Evolutionary conservation across 768 basidiomycete species (phyloP).

Genomic region (Suillus clintonianus): DNA sequence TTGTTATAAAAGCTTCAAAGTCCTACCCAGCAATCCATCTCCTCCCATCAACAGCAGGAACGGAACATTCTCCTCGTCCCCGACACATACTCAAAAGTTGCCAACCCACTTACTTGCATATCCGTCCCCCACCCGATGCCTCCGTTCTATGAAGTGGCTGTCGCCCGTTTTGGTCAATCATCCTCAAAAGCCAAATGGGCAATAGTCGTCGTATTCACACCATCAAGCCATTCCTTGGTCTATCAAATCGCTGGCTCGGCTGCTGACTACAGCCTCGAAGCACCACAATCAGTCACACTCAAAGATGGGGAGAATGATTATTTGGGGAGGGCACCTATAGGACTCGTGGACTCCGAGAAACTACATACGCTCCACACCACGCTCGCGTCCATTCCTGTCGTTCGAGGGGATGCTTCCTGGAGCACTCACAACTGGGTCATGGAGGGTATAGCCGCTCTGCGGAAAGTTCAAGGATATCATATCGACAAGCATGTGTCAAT

Average conservation of each 20-base stretch:
- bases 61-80: neutral
- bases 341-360: constrained; percentile 28
- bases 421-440: constrained; percentile 32
- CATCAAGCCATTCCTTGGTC: constrained; percentile 30
- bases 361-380: constrained; percentile 29
- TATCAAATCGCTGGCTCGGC: constrained; percentile 31
- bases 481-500: constrained; percentile 31
- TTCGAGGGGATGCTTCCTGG: constrained; percentile 30
- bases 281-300: constrained; percentile 33
- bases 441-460: constrained; percentile 30
- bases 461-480: constrained; percentile 28
- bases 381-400: constrained; percentile 26
- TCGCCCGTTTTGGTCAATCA: constrained; percentile 26
- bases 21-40: constrained; percentile 10
- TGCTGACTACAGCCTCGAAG: constrained; percentile 32
- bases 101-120: neutral
- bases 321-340: constrained; percentile 21
- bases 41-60: constrained; percentile 12
- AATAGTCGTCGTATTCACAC: constrained; percentile 29
- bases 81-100: neutral
- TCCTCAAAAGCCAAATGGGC: constrained; percentile 26
- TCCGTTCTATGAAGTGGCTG: constrained; percentile 34
- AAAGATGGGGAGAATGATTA: constrained; percentile 32
- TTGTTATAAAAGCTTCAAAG: constrained; percentile 4
- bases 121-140: constrained; percentile 23